A percentile compares a stretch with the other conserved stretches of the same genome.
phyloP scores from a whole-genome alignment of 2,329 filamentous ascomycete species.

The Orbilia quercus region DNA sequence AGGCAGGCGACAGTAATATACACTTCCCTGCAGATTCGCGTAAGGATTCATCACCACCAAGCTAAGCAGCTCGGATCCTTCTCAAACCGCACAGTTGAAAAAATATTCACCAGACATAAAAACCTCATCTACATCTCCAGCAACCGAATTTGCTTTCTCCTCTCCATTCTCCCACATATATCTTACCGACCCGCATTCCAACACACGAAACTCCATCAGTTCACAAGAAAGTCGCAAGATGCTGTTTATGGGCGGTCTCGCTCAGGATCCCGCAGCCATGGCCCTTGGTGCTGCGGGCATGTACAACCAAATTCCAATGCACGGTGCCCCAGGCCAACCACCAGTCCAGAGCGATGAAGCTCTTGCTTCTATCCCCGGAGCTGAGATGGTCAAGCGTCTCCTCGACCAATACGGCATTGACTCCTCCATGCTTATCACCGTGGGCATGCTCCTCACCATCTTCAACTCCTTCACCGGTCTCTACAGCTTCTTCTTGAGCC shows the following conservation, averaged over 20 bases:
- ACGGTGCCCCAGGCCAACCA: conserved; percentile 11
- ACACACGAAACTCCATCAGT: neutral
- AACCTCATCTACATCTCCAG: conserved; percentile 14
- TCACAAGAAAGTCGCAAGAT: conserved; percentile 14
- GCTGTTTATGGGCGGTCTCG: conserved; percentile 47
- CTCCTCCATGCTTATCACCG: conserved; percentile 59
- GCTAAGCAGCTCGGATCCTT: conserved; percentile 37
- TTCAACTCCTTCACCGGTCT: conserved; percentile 60
- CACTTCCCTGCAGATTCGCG: conserved; percentile 4
- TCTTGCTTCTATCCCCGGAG: conserved; percentile 67
- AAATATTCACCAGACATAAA: conserved; percentile 33
- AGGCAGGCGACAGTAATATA: neutral
- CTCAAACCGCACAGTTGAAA: conserved; percentile 12
- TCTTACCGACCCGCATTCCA: neutral
- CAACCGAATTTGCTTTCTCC: conserved; percentile 23
- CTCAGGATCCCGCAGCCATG: conserved; percentile 47
- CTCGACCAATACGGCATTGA: conserved; percentile 60
- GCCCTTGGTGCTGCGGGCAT: conserved; percentile 42
- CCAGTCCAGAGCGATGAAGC: conserved; percentile 69
- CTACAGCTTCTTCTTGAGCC: conserved; percentile 58
- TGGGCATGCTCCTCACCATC: conserved; percentile 60
- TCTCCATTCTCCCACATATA: neutral
- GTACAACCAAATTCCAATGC: conserved; percentile 38
- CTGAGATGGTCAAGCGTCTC: conserved; percentile 59
- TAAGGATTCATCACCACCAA: conserved; percentile 22